phyloP scores from a whole-genome alignment of 768 basidiomycete genomes.

The Collybiopsis luxurians region DNA sequence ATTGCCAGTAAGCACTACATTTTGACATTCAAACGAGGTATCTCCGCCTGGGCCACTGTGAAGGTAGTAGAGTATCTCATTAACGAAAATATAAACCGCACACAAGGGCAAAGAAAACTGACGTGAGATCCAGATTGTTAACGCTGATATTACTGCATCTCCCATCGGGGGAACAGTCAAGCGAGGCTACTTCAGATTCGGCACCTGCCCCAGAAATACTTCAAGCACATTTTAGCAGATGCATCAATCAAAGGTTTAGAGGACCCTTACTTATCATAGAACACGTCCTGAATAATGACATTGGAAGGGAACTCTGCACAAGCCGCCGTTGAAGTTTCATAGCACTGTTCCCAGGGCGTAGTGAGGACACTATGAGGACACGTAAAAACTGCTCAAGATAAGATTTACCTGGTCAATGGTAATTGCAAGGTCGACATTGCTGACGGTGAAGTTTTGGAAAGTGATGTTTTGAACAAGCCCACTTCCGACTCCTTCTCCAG shows the following conservation, averaged over 20 bases:
- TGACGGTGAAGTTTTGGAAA: slow-evolving; percentile 48
- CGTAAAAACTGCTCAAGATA: too few relatives aligned
- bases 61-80: background rate
- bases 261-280: slow-evolving; percentile 42
- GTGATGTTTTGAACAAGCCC: slow-evolving; percentile 59
- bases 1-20: slow-evolving; percentile 45
- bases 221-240: slow-evolving; percentile 1
- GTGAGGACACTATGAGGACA: too few relatives aligned
- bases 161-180: slow-evolving; percentile 55
- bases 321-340: slow-evolving; percentile 40
- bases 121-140: slow-evolving; percentile 44
- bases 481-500: slow-evolving; percentile 55
- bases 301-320: slow-evolving; percentile 58
- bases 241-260: background rate
- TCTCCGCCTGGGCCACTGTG: slow-evolving; percentile 35
- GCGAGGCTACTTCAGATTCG: slow-evolving; percentile 47
- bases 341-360: too few relatives aligned
- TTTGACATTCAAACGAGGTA: slow-evolving; percentile 50
- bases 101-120: slow-evolving; percentile 19
- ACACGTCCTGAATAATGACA: slow-evolving; percentile 53
- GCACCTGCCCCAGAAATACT: slow-evolving; percentile 60
- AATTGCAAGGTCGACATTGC: slow-evolving; percentile 57
- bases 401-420: slow-evolving; percentile 49
- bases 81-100: background rate
- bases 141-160: slow-evolving; percentile 50